Conservation (phyloP, 2,329 filamentous ascomycete genomes). For the Colletotrichum sp. region DNA sequence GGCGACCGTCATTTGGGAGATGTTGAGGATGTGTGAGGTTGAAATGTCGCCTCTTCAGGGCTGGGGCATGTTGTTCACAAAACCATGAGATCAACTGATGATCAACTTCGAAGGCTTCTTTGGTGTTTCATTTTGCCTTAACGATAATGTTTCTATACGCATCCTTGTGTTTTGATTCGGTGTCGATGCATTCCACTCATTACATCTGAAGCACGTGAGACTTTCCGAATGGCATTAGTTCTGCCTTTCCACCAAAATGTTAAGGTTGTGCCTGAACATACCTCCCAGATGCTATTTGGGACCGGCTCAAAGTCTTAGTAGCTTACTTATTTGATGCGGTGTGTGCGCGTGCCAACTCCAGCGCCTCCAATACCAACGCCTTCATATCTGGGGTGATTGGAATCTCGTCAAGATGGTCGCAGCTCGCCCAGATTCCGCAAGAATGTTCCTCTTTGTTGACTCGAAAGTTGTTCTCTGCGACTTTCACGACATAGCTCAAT, state of each 20-base stretch:
- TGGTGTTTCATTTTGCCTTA: background rate
- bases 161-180: background rate
- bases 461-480: background rate
- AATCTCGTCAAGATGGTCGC: background rate
- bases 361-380: background rate
- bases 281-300: background rate
- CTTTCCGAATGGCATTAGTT: background rate
- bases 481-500: background rate
- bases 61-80: constrained; percentile 39
- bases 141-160: background rate
- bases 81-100: background rate
- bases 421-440: background rate
- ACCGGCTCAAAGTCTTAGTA: background rate
- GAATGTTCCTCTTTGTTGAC: background rate
- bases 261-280: background rate
- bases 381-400: background rate
- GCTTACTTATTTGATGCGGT: background rate
- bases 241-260: background rate
- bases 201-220: background rate
- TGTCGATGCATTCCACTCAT: background rate
- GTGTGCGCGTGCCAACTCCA: background rate
- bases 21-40: constrained; percentile 36
- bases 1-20: constrained; percentile 45
- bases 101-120: background rate
- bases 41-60: constrained; percentile 31